Percentiles rank a stretch among this genome's conserved stretches.
These are phyloP conservation scores for Sindora glabra DNA, from an alignment of 306 rosid genomes.

Conservation along the genomic window DNA sequence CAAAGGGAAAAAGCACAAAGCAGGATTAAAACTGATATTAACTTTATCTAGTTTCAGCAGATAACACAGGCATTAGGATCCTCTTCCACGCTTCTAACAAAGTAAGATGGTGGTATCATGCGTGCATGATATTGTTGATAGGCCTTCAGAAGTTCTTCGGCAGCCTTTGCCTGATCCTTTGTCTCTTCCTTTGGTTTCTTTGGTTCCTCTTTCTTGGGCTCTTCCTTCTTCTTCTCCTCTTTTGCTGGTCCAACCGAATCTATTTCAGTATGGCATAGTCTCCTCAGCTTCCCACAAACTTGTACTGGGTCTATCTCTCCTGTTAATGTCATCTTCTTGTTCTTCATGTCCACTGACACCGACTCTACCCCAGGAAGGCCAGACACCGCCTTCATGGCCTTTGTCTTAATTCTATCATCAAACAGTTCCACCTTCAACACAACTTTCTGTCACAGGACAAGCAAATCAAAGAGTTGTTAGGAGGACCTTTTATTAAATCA, in stretches of 20 bases:
- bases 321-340: slow-evolving; percentile 49
- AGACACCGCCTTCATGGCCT: slow-evolving; percentile 64
- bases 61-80: slow-evolving; percentile 65
- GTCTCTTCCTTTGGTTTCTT: slow-evolving; percentile 20
- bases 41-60: slow-evolving; percentile 32
- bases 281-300: slow-evolving; percentile 53
- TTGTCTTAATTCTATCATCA: slow-evolving; percentile 42
- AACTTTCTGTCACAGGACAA: slow-evolving; percentile 44
- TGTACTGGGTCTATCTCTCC: slow-evolving; percentile 59
- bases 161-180: slow-evolving; percentile 25
- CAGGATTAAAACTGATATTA: too few relatives aligned
- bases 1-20: too few relatives aligned
- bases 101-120: slow-evolving; percentile 7
- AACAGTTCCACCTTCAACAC: slow-evolving; percentile 41
- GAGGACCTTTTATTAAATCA: too few relatives aligned
- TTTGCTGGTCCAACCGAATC: slow-evolving; percentile 69
- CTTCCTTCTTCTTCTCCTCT: slow-evolving; percentile 59
- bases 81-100: slow-evolving; percentile 37
- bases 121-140: slow-evolving; percentile 4
- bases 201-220: slow-evolving; percentile 20
- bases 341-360: slow-evolving; percentile 58
- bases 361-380: slow-evolving; percentile 72
- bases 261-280: slow-evolving; percentile 38
- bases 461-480: background rate
- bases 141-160: background rate